These are phyloP conservation scores for Hortaea werneckii DNA, from an alignment of 2,329 filamentous ascomycete species.

Conservation along the genomic window DNA sequence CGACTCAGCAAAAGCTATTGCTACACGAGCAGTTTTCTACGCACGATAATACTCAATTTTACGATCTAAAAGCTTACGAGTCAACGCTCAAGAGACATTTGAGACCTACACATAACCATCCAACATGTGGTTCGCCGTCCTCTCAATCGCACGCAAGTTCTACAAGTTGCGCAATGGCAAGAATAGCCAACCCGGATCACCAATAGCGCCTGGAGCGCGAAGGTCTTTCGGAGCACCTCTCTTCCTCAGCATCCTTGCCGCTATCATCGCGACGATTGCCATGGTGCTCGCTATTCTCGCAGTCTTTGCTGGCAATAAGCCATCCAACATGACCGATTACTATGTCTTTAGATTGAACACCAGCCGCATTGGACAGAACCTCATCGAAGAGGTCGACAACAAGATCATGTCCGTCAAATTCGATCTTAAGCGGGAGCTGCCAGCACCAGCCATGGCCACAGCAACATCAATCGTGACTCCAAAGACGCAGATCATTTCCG, in stretches of 20 bases:
- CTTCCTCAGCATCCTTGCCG: background rate
- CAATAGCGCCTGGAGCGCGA: background rate
- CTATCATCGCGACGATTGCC: slow-evolving; percentile 39
- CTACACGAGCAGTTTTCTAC: no score
- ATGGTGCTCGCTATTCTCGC: slow-evolving; percentile 50
- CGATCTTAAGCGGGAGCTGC: background rate
- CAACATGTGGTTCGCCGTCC: background rate
- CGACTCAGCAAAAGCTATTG: no score
- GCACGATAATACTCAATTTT: no score
- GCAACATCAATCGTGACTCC: slow-evolving; percentile 1
- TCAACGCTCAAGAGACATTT: no score
- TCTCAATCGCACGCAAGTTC: background rate
- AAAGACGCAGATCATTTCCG: slow-evolving; percentile 3
- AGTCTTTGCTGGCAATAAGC: slow-evolving; percentile 51
- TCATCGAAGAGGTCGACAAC: slow-evolving; percentile 20
- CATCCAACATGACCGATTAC: slow-evolving; percentile 46
- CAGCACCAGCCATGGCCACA: background rate
- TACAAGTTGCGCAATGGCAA: background rate
- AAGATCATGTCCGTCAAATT: slow-evolving; percentile 10
- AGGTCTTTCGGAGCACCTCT: background rate
- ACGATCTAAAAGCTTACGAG: no score
- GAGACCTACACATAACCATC: background rate
- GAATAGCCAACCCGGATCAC: background rate
- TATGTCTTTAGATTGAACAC: slow-evolving; percentile 51
- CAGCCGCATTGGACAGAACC: slow-evolving; percentile 40